Conservation (phyloP, 73 alveolate species). For the Symbiodinium pilosum region DNA sequence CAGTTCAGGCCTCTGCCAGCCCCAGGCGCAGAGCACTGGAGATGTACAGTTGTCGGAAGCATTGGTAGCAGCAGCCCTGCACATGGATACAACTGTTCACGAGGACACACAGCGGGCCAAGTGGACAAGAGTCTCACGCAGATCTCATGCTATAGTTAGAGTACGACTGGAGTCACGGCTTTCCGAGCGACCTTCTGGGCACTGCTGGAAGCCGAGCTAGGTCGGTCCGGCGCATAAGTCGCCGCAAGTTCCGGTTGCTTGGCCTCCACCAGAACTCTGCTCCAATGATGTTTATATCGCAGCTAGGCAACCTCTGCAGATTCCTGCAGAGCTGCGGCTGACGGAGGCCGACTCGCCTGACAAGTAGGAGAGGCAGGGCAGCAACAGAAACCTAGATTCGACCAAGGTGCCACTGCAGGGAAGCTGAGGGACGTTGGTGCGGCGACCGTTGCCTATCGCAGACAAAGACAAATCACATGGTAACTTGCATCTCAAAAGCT, state of each 20-base stretch:
- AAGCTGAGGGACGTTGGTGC: too few relatives aligned
- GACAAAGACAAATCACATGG: neutral
- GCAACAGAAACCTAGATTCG: too few relatives aligned
- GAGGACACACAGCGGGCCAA: too few relatives aligned
- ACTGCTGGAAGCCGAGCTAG: neutral
- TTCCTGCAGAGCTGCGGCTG: neutral
- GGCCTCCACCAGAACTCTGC: too few relatives aligned
- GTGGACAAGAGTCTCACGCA: too few relatives aligned
- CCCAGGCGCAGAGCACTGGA: conserved; percentile 41
- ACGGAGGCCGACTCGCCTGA: neutral
- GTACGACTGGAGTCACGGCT: neutral
- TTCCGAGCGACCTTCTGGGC: conserved; percentile 1
- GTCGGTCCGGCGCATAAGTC: neutral
- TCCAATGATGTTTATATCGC: too few relatives aligned
- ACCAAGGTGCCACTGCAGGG: too few relatives aligned
- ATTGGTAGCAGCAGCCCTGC: conserved; percentile 94
- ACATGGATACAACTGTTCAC: too few relatives aligned
- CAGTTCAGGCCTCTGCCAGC: conserved; percentile 7
- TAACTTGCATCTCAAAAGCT: neutral
- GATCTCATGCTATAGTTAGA: too few relatives aligned
- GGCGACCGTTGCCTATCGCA: neutral
- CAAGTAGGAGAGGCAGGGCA: too few relatives aligned
- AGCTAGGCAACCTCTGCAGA: neutral
- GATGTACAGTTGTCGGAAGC: conserved; percentile 66
- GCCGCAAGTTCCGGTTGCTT: too few relatives aligned